Evolutionary conservation across 1,139 yeast species (phyloP).

Genomic region (Candida pseudoviswanathii): DNA sequence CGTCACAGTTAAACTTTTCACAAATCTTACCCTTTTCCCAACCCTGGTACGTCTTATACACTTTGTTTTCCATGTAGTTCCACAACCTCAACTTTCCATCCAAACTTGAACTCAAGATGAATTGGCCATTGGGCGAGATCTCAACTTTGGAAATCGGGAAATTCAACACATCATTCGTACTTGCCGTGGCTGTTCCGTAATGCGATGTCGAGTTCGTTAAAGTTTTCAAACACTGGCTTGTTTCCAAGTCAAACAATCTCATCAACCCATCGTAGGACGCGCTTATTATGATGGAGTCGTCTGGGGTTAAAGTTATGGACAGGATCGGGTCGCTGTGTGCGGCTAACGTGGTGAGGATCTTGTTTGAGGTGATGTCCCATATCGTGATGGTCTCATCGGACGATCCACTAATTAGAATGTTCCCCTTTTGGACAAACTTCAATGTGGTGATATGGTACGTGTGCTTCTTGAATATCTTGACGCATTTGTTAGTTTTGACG

Average conservation of each 20-base stretch:
- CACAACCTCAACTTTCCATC: conserved; percentile 80
- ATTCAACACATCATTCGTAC: conserved; percentile 47
- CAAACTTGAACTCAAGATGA: conserved; percentile 73
- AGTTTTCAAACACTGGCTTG: conserved; percentile 92
- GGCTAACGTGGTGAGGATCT: conserved; percentile 74
- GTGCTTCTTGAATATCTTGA: conserved; percentile 73
- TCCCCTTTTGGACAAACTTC: conserved; percentile 74
- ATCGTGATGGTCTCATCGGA: conserved; percentile 89
- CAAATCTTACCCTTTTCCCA: conserved; percentile 34
- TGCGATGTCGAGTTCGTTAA: conserved; percentile 70
- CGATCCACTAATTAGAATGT: conserved; percentile 77
- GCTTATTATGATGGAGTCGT: conserved; percentile 80
- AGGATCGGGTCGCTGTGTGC: conserved; percentile 95
- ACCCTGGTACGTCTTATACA: conserved; percentile 71
- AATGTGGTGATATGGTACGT: conserved; percentile 81
- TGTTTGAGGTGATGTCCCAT: conserved; percentile 83
- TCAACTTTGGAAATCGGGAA: conserved; percentile 74
- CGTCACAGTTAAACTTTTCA: conserved; percentile 50
- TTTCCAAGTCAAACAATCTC: conserved; percentile 82
- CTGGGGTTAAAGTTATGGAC: conserved; percentile 70
- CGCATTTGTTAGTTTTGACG: conserved; percentile 46
- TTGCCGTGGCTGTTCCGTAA: conserved; percentile 61
- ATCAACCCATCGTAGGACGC: conserved; percentile 91
- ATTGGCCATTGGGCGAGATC: conserved; percentile 82
- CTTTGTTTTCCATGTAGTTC: conserved; percentile 79